Evolutionary conservation across 345 rosid species (phyloP).

Genomic region (Cardiospermum halicacabum): DNA sequence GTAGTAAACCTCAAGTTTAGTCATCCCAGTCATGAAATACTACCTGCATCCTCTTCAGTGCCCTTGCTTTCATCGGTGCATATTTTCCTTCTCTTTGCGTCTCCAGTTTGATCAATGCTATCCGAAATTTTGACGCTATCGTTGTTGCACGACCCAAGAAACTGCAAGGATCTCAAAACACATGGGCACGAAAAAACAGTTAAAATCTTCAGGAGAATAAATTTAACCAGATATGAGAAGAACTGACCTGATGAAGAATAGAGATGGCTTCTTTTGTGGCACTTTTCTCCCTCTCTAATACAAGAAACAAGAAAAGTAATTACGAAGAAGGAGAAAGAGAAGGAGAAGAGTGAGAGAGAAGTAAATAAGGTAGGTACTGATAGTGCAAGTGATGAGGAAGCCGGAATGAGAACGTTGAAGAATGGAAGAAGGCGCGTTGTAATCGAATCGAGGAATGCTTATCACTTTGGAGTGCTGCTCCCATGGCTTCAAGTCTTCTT

Average conservation of each 20-base stretch:
- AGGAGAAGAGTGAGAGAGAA: background rate
- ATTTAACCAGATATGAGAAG: too few relatives aligned
- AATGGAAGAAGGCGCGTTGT: constrained; percentile 77
- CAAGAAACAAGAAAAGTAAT: background rate
- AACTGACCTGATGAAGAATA: constrained; percentile 83
- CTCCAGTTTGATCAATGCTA: constrained; percentile 20
- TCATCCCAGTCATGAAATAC: constrained; percentile 11
- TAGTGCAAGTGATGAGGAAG: constrained; percentile 80
- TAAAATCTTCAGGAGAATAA: too few relatives aligned
- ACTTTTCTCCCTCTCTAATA: constrained; percentile 86
- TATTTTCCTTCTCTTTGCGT: constrained; percentile 52
- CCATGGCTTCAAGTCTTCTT: constrained; percentile 60
- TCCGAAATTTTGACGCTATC: constrained; percentile 22
- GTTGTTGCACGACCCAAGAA: constrained; percentile 22
- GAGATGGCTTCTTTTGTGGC: constrained; percentile 85
- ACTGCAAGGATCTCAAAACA: constrained; percentile 29
- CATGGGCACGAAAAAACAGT: background rate
- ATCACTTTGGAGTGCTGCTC: constrained; percentile 75
- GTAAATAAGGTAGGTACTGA: constrained; percentile 33
- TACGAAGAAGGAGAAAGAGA: background rate
- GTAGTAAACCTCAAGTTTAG: constrained; percentile 1
- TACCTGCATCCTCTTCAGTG: constrained; percentile 37
- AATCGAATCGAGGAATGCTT: constrained; percentile 88
- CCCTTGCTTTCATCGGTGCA: constrained; percentile 25
- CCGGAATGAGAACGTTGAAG: constrained; percentile 72